These are phyloP conservation scores for Nothophoma quercina DNA, from an alignment of 2,329 filamentous ascomycete species.

Conservation along the genomic window DNA sequence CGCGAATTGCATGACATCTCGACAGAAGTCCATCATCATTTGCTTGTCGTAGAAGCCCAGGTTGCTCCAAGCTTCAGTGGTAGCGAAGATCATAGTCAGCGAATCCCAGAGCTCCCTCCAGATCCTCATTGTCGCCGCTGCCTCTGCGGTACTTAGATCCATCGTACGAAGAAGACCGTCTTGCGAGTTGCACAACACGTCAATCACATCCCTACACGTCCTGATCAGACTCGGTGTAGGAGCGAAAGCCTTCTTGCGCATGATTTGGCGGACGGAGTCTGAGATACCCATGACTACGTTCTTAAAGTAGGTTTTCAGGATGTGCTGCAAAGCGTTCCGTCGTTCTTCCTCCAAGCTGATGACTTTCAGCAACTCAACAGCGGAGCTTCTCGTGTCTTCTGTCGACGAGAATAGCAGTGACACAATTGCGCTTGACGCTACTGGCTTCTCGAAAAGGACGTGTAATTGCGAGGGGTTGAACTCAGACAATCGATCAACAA, in stretches of 20 bases:
- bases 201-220: slow-evolving; percentile 67
- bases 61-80: slow-evolving; percentile 83
- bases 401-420: slow-evolving; percentile 84
- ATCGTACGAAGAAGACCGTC: slow-evolving; percentile 67
- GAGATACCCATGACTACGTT: slow-evolving; percentile 65
- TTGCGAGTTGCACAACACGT: slow-evolving; percentile 70
- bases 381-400: slow-evolving; percentile 77
- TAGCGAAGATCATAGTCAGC: slow-evolving; percentile 79
- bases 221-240: slow-evolving; percentile 68
- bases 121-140: slow-evolving; percentile 73
- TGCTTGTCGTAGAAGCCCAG: slow-evolving; percentile 71
- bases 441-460: slow-evolving; percentile 70
- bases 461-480: slow-evolving; percentile 75
- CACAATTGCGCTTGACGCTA: slow-evolving; percentile 76
- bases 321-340: slow-evolving; percentile 66
- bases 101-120: slow-evolving; percentile 88
- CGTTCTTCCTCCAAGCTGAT: slow-evolving; percentile 74
- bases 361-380: slow-evolving; percentile 82
- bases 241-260: slow-evolving; percentile 64
- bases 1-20: slow-evolving; percentile 93
- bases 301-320: slow-evolving; percentile 65
- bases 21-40: slow-evolving; percentile 89
- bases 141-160: slow-evolving; percentile 67
- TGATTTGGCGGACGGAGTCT: slow-evolving; percentile 63
- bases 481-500: slow-evolving; percentile 80